These are phyloP conservation scores for Trametes cingulata DNA, from an alignment of 768 basidiomycete species.

Conservation along the genomic window DNA sequence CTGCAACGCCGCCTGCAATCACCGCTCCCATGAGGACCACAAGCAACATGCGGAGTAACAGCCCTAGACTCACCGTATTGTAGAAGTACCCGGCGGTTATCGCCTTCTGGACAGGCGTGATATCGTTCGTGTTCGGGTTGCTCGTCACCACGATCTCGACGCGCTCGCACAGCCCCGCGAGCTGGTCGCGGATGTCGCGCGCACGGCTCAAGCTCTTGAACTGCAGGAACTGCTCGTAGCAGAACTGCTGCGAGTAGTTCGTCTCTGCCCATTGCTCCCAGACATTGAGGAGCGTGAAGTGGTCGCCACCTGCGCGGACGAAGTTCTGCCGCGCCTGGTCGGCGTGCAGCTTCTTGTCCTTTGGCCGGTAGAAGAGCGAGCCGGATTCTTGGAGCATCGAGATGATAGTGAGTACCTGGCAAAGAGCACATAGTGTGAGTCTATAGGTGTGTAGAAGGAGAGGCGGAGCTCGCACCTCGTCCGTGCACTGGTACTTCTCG, in stretches of 20 bases:
- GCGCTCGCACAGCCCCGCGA: conserved; percentile 93
- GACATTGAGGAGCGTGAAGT: conserved; percentile 95
- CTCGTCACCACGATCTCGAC: conserved; percentile 89
- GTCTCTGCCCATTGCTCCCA: conserved; percentile 99
- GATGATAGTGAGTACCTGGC: conserved; percentile 90
- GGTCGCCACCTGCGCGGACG: conserved; percentile 92
- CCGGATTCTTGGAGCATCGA: conserved; percentile 96
- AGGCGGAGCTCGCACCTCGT: conserved; percentile 69
- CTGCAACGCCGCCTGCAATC: conserved; percentile 77
- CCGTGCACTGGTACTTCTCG: conserved; percentile 91
- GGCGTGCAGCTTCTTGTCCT: conserved; percentile 97
- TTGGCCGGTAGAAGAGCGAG: conserved; percentile 94
- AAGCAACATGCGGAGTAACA: not conserved
- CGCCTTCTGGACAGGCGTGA: conserved; percentile 92
- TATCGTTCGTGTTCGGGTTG: conserved; percentile 92
- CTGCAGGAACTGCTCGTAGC: conserved; percentile 93
- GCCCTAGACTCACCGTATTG: conserved; percentile 63
- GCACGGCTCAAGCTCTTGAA: conserved; percentile 94
- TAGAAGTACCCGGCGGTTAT: conserved; percentile 96
- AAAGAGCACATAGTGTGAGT: not conserved
- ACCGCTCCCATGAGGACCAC: not conserved
- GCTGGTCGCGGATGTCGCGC: conserved; percentile 93
- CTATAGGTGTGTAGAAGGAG: not conserved
- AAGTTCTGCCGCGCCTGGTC: conserved; percentile 99
- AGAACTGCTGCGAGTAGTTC: conserved; percentile 95